A percentile compares a stretch with the other conserved stretches of the same genome.
Conservation (phyloP, 768 basidiomycete genomes). For the Mycena pura region DNA sequence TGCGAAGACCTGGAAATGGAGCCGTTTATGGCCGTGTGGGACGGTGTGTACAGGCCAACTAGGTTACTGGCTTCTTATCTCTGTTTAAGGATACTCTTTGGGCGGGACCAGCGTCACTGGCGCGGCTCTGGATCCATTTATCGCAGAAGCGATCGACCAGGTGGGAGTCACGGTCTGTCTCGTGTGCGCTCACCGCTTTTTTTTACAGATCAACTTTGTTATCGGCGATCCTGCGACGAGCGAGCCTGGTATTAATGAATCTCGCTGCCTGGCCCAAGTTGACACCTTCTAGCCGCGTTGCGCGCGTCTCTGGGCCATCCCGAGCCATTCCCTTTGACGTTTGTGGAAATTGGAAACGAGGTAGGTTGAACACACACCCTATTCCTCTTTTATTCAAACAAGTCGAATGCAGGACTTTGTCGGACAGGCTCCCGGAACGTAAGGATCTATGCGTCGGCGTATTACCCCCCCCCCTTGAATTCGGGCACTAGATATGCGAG, state of each 20-base stretch:
- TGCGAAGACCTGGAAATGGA: slow-evolving; percentile 67
- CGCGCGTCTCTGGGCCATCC: slow-evolving; percentile 62
- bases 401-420: slow-evolving; percentile 45
- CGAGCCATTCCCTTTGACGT: slow-evolving; percentile 56
- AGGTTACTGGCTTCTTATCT: not conserved
- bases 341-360: slow-evolving; percentile 66
- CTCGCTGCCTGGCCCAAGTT: not conserved
- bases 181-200: not conserved
- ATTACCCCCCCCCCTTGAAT: not conserved
- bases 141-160: slow-evolving; percentile 65
- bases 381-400: not conserved
- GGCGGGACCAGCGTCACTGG: slow-evolving; percentile 53
- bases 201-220: slow-evolving; percentile 60
- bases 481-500: slow-evolving; percentile 44
- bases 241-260: slow-evolving; percentile 38
- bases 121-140: slow-evolving; percentile 53
- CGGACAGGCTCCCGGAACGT: slow-evolving; percentile 41
- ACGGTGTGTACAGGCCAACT: slow-evolving; percentile 40
- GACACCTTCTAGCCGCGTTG: slow-evolving; percentile 45
- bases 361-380: slow-evolving; percentile 34
- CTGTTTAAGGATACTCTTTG: slow-evolving; percentile 62
- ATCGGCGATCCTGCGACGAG: slow-evolving; percentile 58
- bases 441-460: not conserved
- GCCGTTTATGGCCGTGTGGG: slow-evolving; percentile 71
- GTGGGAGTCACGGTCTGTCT: slow-evolving; percentile 30